Evolutionary conservation across 805 yeast genomes (phyloP).

Genomic region (Pichia scutulata): DNA sequence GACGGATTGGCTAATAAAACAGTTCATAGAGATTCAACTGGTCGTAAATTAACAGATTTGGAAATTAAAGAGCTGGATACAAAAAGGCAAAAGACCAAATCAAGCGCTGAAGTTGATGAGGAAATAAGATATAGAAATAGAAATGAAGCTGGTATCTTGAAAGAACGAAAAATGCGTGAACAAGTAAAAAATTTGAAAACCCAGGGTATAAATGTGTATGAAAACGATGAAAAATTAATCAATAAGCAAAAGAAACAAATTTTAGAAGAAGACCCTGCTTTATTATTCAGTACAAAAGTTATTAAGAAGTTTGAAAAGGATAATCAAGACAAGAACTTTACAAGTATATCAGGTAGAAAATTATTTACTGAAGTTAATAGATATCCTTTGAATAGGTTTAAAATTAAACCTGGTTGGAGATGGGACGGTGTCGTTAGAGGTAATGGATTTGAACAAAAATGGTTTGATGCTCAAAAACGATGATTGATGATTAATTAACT

Average conservation of each 20-base stretch:
- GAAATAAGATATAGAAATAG: conserved; percentile 26
- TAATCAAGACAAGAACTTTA: conserved; percentile 9
- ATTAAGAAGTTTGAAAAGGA: conserved; percentile 13
- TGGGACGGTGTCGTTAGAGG: conserved; percentile 94
- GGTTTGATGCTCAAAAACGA: conserved; percentile 32
- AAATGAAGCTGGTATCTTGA: conserved; percentile 34
- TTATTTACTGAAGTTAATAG: conserved; percentile 39
- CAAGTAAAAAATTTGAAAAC: conserved; percentile 22
- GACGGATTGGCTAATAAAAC: conserved; percentile 27
- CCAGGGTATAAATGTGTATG: conserved; percentile 25
- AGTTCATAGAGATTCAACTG: conserved; percentile 54
- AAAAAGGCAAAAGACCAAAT: conserved; percentile 7
- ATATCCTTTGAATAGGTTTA: conserved; percentile 64
- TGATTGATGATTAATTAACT: not conserved
- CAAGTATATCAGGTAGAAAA: conserved; percentile 41
- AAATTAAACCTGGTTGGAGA: conserved; percentile 65
- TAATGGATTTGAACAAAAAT: conserved; percentile 71
- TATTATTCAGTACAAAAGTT: conserved; percentile 32
- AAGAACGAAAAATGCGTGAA: conserved; percentile 29
- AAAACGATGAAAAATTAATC: conserved; percentile 34
- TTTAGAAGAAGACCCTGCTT: conserved; percentile 60
- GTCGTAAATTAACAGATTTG: conserved; percentile 29
- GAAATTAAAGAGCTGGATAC: not conserved
- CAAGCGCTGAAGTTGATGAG: conserved; percentile 21
- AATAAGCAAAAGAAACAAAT: conserved; percentile 25